Base-by-base conservation (phyloP, 2,329 filamentous ascomycete species). In the Penicillium sp. region DNA sequence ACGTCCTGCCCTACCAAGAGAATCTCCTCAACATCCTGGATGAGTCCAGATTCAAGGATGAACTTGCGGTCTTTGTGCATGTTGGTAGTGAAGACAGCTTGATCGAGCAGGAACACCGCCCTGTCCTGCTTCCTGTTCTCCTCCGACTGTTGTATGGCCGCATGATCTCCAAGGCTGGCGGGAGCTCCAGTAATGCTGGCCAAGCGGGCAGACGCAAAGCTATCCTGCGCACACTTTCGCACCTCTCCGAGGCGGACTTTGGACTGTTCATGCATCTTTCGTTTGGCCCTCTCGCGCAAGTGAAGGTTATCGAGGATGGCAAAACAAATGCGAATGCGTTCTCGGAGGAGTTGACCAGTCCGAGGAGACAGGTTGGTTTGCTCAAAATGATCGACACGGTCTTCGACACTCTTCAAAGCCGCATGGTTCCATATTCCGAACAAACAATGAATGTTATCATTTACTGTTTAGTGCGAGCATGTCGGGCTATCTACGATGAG, bases 381-480 rank as follows among this genome's bases (percentile, higher is more conserved):
- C 74, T 95, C 44, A 95, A 95, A 65, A 93, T 97, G 89, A 78
- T 93, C 43, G 85, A 90, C 52, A 84, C 92, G 9, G 82, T 97
- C 66, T 83, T 97, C 52, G 86, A 87, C 49, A 89, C 93, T 46
- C 80, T 97, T 31, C 89, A 91, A 46, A 82, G 80, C 4, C 85
- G 84, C 46, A 82, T 95, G 46, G 70, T 77, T 2, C 80, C 83
- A 0, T 92, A 88, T 59, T 79, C 86, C 42, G 74, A 80, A 13
- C 80, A 79, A 10, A 77, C 97, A 4, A 76, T 92, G 54, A 84
- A 92, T 59, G 82, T 89, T 0, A 78, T 95, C 0, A 73, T 97
- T 1, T 92, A 90, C 65, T 96, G 90, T 65, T 75, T 93, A 25
- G 78, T 95, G 40, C 81, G 81, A 54, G 81, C 88, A 12, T 87